A percentile compares a stretch with the other conserved stretches of the same genome.
These are phyloP conservation scores for Populus alba DNA, from an alignment of 345 rosid genomes.

Conservation along the genomic window DNA sequence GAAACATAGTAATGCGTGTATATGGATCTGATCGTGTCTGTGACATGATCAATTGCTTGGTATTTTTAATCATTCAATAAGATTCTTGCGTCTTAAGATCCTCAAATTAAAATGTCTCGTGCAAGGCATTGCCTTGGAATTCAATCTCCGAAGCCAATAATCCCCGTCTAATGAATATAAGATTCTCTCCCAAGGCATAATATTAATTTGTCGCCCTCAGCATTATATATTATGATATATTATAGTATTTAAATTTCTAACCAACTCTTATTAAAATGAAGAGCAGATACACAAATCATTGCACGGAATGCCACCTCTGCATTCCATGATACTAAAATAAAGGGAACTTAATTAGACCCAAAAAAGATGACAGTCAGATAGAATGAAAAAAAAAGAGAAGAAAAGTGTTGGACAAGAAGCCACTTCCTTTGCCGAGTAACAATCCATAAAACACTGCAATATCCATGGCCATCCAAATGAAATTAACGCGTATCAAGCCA, in stretches of 20 bases:
- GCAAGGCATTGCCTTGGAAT: slow-evolving; percentile 5
- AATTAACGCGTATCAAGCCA: neutral
- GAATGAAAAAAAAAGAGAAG: neutral
- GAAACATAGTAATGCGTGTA: neutral
- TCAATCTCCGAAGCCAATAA: neutral
- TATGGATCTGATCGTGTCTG: neutral
- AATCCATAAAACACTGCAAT: neutral
- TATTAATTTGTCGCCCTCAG: neutral
- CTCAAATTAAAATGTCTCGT: slow-evolving; percentile 6
- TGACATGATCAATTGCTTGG: neutral
- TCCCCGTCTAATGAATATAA: neutral
- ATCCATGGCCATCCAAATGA: neutral
- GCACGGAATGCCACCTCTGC: slow-evolving; percentile 5
- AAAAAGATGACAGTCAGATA: no score
- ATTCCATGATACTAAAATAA: neutral
- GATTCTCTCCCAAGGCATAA: neutral
- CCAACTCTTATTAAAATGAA: neutral
- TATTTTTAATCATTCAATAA: neutral
- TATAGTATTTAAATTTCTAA: neutral
- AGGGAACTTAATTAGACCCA: no score
- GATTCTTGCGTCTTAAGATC: slow-evolving; percentile 6
- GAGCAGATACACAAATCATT: neutral
- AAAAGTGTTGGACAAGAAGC: neutral
- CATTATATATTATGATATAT: neutral
- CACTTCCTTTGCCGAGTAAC: neutral